Base-by-base conservation (phyloP, 345 rosid species). In the Physaria fendleri region DNA sequence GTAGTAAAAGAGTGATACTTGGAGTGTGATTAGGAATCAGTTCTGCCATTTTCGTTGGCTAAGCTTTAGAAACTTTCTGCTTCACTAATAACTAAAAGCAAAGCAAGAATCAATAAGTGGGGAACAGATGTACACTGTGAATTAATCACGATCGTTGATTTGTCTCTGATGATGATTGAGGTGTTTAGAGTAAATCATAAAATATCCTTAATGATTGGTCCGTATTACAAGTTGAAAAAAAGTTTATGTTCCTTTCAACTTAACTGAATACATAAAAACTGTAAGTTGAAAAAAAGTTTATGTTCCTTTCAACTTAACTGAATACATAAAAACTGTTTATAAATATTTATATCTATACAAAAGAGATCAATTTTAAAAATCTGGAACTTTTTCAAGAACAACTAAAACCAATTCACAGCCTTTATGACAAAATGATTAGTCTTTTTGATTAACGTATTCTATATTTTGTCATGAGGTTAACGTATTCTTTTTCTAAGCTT, bases 41-140 rank as follows among this genome's bases (percentile, higher is more conserved):
- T 42, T 42, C 54, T 52, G 66, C 66, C 72, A 68, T 68, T 68
- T 50, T 68, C 43, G 66, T 68, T 24, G 61, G 72, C 40, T 34
- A 33, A 50, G 47, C 65, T 58, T 33, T 39, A 4, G 22, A 50
- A 51, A 66, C 47, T 43, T 52, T 48, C 52, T 68, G 59, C 54
- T 59, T 50, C 59, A 59, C 45, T 49, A 18, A 32, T 58, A 41
- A 16, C 28, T 29, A 41, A n/a, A 50, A 46, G 53, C n/a, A n/a
- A 50, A 34, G 60, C n/a, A n/a, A n/a, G n/a, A n/a, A n/a, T n/a
- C n/a, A 42, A 33, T 17, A 17, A 23, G 51, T 39, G 51, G 51
- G 35, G n/a, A 40, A 50, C 17, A 25, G 17, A 6, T 12, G 23
- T 8, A 17, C 52, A 9, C 2, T 33, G 45, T 6, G 2, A 59